A percentile compares a stretch with the other conserved stretches of the same genome.
These are phyloP conservation scores for Talaromyces sp. DNA, from an alignment of 2,329 filamentous ascomycete genomes.

Conservation along the genomic window DNA sequence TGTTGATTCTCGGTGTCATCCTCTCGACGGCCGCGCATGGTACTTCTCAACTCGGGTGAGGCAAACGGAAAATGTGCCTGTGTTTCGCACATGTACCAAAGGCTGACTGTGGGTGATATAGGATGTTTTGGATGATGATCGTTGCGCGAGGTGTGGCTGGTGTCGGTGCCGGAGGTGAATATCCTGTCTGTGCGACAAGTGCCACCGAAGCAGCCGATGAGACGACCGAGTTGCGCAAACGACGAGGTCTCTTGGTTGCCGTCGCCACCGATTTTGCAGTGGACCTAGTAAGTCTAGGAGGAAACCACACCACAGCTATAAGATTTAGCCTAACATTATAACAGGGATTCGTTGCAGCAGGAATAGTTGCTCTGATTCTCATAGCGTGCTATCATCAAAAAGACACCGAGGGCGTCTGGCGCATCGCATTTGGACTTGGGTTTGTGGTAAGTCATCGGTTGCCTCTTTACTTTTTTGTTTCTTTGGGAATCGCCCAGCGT, in stretches of 20 bases:
- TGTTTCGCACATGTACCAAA: too few relatives aligned
- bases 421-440: slow-evolving; percentile 54
- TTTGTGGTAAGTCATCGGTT: slow-evolving; percentile 44
- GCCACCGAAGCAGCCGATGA: slow-evolving; percentile 32
- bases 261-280: slow-evolving; percentile 29
- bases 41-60: slow-evolving; percentile 35
- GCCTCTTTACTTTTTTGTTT: too few relatives aligned
- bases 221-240: slow-evolving; percentile 20
- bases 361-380: slow-evolving; percentile 29
- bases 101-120: slow-evolving; percentile 4
- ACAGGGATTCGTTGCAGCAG: slow-evolving; percentile 29
- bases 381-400: slow-evolving; percentile 27
- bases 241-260: slow-evolving; percentile 30
- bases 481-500: too few relatives aligned
- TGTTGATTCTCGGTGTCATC: slow-evolving; percentile 52
- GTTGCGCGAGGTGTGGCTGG: slow-evolving; percentile 29
- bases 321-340: not conserved
- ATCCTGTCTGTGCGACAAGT: slow-evolving; percentile 33
- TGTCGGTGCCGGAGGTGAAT: slow-evolving; percentile 47
- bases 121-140: slow-evolving; percentile 57
- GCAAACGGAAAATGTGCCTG: too few relatives aligned
- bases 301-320: not conserved
- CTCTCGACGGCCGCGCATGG: slow-evolving; percentile 53
- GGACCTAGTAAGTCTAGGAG: slow-evolving; percentile 18
- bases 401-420: slow-evolving; percentile 46